Evolutionary conservation across 73 alveolate genomes (phyloP).

Genomic region (Tetrahymena thermophila): DNA sequence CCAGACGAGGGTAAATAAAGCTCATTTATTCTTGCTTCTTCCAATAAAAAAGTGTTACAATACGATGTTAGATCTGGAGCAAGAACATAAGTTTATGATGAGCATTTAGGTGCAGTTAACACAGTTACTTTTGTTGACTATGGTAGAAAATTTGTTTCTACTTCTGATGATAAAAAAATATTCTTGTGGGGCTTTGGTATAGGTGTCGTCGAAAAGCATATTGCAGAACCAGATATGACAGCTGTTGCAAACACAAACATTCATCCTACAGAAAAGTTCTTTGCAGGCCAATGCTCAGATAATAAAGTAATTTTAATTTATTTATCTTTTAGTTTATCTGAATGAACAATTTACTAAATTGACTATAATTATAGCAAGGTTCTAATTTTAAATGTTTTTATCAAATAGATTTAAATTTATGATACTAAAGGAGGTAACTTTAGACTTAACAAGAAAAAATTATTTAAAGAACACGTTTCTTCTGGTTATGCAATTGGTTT

Average conservation of each 20-base stretch:
- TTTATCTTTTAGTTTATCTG: not conserved
- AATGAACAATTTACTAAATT: not conserved
- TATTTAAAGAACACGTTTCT: conserved; percentile 86
- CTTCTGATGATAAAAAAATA: conserved; percentile 95
- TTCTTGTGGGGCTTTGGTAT: conserved; percentile 97
- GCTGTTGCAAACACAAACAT: conserved; percentile 85
- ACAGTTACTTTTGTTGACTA: conserved; percentile 86
- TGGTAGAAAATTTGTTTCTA: conserved; percentile 85
- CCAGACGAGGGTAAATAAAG: conserved; percentile 82
- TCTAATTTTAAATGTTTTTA: not conserved
- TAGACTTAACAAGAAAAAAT: conserved; percentile 89
- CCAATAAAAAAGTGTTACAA: conserved; percentile 74
- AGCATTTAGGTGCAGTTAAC: conserved; percentile 88
- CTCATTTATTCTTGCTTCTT: conserved; percentile 86
- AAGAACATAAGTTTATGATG: conserved; percentile 83
- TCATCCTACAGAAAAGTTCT: conserved; percentile 91
- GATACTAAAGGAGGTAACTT: conserved; percentile 90
- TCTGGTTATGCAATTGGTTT: conserved; percentile 96
- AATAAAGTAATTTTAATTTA: conserved; percentile 71
- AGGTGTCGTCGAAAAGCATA: conserved; percentile 91
- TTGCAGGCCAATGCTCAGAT: conserved; percentile 95
- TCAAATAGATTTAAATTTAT: conserved; percentile 47
- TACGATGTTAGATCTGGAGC: conserved; percentile 81
- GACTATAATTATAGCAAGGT: too few species aligned
- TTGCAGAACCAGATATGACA: conserved; percentile 95